Evolutionary conservation across 306 rosid genomes (phyloP).

Genomic region (Glycyrrhiza uralensis): DNA sequence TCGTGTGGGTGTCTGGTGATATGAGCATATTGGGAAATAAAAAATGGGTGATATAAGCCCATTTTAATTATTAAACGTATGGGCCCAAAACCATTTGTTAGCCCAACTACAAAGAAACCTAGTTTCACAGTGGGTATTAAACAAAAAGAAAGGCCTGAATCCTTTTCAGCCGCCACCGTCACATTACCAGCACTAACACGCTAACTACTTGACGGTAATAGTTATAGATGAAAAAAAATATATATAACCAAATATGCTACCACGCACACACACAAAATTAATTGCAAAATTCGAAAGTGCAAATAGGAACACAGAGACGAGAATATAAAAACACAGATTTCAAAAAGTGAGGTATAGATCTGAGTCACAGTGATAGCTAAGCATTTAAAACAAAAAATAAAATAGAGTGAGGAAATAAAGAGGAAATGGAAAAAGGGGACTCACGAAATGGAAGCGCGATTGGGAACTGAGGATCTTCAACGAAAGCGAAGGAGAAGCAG

Average conservation of each 20-base stretch:
- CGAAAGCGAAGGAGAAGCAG: not conserved
- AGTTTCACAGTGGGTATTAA: too few species aligned
- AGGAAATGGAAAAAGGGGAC: not conserved
- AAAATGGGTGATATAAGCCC: too few species aligned
- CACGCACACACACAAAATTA: not conserved
- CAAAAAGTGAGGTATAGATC: slow-evolving; percentile 26
- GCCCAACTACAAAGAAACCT: too few species aligned
- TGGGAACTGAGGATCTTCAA: slow-evolving; percentile 32
- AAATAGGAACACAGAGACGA: not conserved
- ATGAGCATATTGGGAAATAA: too few species aligned
- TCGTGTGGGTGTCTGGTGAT: too few species aligned
- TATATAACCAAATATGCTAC: not conserved
- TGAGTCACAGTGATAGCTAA: not conserved
- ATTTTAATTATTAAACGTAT: too few species aligned
- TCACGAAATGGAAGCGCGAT: slow-evolving; percentile 33
- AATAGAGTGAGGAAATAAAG: not conserved
- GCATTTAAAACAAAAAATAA: not conserved
- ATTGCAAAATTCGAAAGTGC: not conserved
- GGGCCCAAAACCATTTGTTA: too few species aligned
- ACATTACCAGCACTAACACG: not conserved
- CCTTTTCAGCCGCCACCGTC: too few species aligned
- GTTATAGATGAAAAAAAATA: too few species aligned
- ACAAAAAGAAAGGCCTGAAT: too few species aligned
- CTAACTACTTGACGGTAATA: not conserved
- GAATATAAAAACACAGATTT: not conserved